A percentile compares a stretch with the other conserved stretches of the same genome.
Evolutionary conservation across 441 rosid species (phyloP).

Genomic region (Euphorbia corollata): DNA sequence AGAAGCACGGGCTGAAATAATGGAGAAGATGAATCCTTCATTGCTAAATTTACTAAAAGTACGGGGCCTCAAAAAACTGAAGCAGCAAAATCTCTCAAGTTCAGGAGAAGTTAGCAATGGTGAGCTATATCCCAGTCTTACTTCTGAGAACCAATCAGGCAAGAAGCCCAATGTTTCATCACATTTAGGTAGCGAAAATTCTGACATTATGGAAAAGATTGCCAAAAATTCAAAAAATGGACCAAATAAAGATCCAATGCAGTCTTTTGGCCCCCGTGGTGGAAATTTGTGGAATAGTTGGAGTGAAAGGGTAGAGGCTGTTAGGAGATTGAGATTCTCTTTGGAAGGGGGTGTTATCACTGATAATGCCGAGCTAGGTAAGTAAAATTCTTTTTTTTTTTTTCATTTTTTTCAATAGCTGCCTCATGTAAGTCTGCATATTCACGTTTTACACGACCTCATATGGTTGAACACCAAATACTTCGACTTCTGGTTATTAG

Average conservation of each 20-base stretch:
- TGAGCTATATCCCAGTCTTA: slow-evolving; percentile 14
- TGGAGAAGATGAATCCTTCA: slow-evolving; percentile 72
- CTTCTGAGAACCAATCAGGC: slow-evolving; percentile 23
- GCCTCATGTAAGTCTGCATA: too few relatives aligned
- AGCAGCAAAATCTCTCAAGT: slow-evolving; percentile 35
- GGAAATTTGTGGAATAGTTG: slow-evolving; percentile 64
- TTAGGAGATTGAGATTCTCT: slow-evolving; percentile 66
- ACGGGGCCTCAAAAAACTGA: slow-evolving; percentile 52
- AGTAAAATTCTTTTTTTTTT: slow-evolving; percentile 19
- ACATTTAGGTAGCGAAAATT: slow-evolving; percentile 19
- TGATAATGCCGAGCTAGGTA: slow-evolving; percentile 41
- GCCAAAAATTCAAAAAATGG: slow-evolving; percentile 27
- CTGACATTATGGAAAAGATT: slow-evolving; percentile 23
- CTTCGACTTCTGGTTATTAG: not conserved
- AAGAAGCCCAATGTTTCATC: slow-evolving; percentile 30
- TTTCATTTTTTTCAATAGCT: not conserved
- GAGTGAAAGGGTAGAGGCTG: slow-evolving; percentile 84
- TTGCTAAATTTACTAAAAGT: slow-evolving; percentile 55
- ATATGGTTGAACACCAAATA: not conserved
- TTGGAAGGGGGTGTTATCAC: slow-evolving; percentile 57
- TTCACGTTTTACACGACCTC: not conserved
- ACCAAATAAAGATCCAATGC: slow-evolving; percentile 26
- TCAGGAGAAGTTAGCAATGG: slow-evolving; percentile 19
- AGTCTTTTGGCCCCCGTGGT: slow-evolving; percentile 26
- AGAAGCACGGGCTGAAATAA: slow-evolving; percentile 74